A percentile compares a stretch with the other conserved stretches of the same genome.
These are phyloP conservation scores for Lasiosphaeria hispida DNA, from an alignment of 495 filamentous ascomycete species.

Conservation along the genomic window DNA sequence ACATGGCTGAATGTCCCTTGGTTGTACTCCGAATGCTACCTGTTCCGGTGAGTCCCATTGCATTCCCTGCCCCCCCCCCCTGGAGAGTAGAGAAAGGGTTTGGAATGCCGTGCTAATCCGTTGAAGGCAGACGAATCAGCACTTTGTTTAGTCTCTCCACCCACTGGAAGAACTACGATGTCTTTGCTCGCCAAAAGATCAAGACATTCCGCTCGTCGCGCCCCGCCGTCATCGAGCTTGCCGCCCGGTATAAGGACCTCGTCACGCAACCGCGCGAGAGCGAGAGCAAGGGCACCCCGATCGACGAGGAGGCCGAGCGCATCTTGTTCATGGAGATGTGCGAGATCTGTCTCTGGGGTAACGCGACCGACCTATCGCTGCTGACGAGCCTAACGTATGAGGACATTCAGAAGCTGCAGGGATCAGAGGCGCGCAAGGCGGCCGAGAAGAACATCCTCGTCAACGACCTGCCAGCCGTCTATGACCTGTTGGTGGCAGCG, in stretches of 20 bases:
- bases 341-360: conserved; percentile 97
- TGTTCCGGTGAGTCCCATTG: conserved; percentile 63
- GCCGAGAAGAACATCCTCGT: conserved; percentile 85
- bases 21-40: conserved; percentile 92
- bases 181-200: conserved; percentile 89
- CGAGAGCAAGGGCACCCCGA: conserved; percentile 30
- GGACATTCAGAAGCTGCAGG: conserved; percentile 94
- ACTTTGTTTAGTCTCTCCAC: conserved; percentile 72
- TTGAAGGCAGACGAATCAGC: conserved; percentile 62
- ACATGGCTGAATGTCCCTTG: conserved; percentile 83
- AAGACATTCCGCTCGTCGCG: conserved; percentile 90
- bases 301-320: conserved; percentile 66
- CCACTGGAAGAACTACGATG: conserved; percentile 90
- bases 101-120: not conserved
- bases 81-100: too few relatives aligned
- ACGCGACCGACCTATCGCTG: conserved; percentile 92
- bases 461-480: conserved; percentile 76
- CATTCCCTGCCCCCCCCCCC: too few relatives aligned
- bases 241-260: conserved; percentile 77
- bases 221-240: conserved; percentile 85
- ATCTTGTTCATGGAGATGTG: conserved; percentile 88
- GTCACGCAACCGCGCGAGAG: conserved; percentile 61
- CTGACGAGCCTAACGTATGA: conserved; percentile 88
- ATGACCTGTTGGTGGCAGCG: conserved; percentile 63
- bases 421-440: conserved; percentile 75